These are phyloP conservation scores for Penicillium sclerotigenum DNA, from an alignment of 2,329 filamentous ascomycete species.

Conservation along the genomic window DNA sequence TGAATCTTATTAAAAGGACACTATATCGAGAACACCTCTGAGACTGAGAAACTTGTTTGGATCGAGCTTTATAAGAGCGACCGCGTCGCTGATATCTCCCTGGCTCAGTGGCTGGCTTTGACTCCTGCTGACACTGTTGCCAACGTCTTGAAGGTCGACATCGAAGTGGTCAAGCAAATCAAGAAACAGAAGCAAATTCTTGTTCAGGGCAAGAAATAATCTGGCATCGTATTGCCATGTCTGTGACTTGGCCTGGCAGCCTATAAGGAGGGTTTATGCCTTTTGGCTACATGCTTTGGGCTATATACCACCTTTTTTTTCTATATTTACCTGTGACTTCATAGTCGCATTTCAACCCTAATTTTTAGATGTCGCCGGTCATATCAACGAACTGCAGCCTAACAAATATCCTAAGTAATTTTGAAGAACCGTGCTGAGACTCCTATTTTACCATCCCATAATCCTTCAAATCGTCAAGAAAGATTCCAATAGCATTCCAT, in stretches of 20 bases:
- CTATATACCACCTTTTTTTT: neutral
- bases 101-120: slow-evolving; percentile 67
- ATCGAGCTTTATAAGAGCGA: slow-evolving; percentile 69
- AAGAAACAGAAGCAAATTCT: slow-evolving; percentile 24
- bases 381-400: neutral
- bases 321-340: neutral
- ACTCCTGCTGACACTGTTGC: slow-evolving; percentile 48
- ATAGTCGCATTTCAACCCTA: neutral
- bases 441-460: neutral
- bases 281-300: neutral
- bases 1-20: slow-evolving; percentile 45
- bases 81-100: slow-evolving; percentile 62
- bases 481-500: too few relatives aligned
- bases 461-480: too few relatives aligned
- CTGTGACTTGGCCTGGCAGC: neutral
- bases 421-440: neutral
- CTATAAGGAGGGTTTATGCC: too few relatives aligned
- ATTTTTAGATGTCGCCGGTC: neutral
- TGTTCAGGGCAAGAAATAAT: slow-evolving; percentile 13
- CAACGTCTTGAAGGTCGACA: slow-evolving; percentile 17
- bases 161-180: slow-evolving; percentile 19
- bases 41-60: slow-evolving; percentile 63
- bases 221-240: neutral
- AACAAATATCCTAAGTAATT: neutral
- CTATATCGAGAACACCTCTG: slow-evolving; percentile 67